Evolutionary conservation across 148 eudicot species (phyloP), one percentile per base, ranked within the genome.

Genomic region (Fagopyrum esculentum): DNA sequence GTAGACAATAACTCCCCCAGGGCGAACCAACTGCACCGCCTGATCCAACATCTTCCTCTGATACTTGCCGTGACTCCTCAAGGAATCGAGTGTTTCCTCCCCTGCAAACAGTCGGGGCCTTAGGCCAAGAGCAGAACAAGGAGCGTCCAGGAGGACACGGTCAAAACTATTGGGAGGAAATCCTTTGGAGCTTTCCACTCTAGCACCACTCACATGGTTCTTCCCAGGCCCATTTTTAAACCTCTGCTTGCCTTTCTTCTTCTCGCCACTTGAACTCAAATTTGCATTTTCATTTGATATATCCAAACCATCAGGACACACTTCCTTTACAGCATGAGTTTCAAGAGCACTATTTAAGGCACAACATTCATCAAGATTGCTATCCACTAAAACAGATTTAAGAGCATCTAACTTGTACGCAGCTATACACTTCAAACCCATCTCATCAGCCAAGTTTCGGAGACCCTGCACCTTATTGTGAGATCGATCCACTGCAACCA

Each of bases 81-180:
- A 84, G n/a, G 96, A 90, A 77, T 83, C 82, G 71, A 94, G 5
- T 5, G 93, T 91, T 57, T 91, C 98, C 84, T 89, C 94, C 17
- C 91, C 89, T 71, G 97, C 86, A 83, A 92, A 90, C 68, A 94
- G 73, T n/a, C 98, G 90, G 57, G 98, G 98, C 79, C 98, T 87
- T 52, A 94, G 78, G 26, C 98, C 98, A 83, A 94, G 96, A 74
- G 98, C 98, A 35, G 98, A 94, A 77, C 98, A 94, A 51, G 98
- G 98, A 82, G 96, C 98, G 80, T 94, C 98, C 57, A 94, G 96
- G 68, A 94, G 95, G 77, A 94, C 96, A 40, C 97, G 89, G 50
- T 94, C 98, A 66, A 94, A 94, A 79, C 92, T 94, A 77, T 87
- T 85, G 9, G 97, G 87, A 29, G 83, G 47, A 80, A 94, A 94